Evolutionary conservation across 306 rosid genomes (phyloP), one percentile per base, ranked within the genome.

Genomic region (Arachis stenosperma): DNA sequence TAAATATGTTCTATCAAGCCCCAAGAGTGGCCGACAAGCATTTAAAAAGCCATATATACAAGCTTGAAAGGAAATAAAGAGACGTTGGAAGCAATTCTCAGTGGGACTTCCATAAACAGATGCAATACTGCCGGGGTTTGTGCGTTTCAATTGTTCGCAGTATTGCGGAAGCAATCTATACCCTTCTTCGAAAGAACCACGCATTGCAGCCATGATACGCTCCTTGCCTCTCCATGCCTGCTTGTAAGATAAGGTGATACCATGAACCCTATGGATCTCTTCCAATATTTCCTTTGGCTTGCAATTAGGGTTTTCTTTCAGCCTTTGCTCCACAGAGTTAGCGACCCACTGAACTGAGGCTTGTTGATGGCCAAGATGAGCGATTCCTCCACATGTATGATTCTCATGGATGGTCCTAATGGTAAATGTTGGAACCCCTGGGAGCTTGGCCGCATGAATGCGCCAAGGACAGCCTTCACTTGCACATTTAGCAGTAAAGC

Each of bases 141-240:
- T 91, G 67, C 87, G 83, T 70, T 87, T 89, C 75, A 85, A 67
- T 84, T 91, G 95, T 83, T 89, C 97, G 80, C 97, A 91, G 66
- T 91, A 91, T 66, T 84, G 89, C 6, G 97, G 97, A 75, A 91
- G 95, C 83, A 91, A 79, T 78, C 92, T 92, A 62, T 89, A 91
- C 64, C 92, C 97, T 82, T 91, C 95, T 81, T 91, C 97, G 65
- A 91, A 91, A 48, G 97, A 91, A 69, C 97, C 97, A 12, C 97
- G 97, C 95, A 91, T 87, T 33, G 89, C 89, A 79, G 97, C 95
- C 97, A 91, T 91, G 78, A 91, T 91, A 30, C 97, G 95, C 79
- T 91, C 95, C 89, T 91, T 91, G 72, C 97, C 97, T 79, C 97
- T 88, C 97, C 97, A 91, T 17, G 95, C 95, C 82, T 91, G 97